phyloP scores from a whole-genome alignment of 2,329 filamentous ascomycete genomes.

The Cladosporium sphaerospermum region DNA sequence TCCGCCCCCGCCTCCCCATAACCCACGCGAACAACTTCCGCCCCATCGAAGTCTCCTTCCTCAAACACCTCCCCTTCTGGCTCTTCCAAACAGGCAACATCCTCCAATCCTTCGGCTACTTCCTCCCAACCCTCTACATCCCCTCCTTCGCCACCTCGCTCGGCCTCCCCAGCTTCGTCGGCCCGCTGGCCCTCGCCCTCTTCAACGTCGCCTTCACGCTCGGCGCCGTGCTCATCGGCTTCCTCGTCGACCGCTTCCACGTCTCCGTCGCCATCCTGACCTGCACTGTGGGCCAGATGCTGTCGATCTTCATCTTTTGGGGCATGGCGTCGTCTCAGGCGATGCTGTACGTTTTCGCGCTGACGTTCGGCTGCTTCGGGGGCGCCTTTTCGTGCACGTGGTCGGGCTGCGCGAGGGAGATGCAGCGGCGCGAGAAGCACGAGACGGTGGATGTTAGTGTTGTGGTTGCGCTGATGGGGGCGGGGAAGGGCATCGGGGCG shows the following conservation, averaged over 20 bases:
- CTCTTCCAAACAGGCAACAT: slow-evolving; percentile 38
- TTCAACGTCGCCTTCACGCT: slow-evolving; percentile 35
- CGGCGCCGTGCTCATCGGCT: slow-evolving; percentile 34
- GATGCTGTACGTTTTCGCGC: slow-evolving; percentile 38
- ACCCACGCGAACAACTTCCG: slow-evolving; percentile 17
- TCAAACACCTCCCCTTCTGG: slow-evolving; percentile 34
- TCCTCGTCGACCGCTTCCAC: slow-evolving; percentile 34
- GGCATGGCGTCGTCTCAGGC: slow-evolving; percentile 38
- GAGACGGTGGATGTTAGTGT: slow-evolving; percentile 40
- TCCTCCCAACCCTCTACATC: slow-evolving; percentile 39
- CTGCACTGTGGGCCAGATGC: slow-evolving; percentile 31
- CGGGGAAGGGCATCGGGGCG: slow-evolving; percentile 47
- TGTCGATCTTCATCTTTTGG: slow-evolving; percentile 40
- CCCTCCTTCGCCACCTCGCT: slow-evolving; percentile 36
- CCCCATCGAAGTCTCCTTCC: slow-evolving; percentile 32
- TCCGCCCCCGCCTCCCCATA: slow-evolving; percentile 16
- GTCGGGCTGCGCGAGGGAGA: slow-evolving; percentile 23
- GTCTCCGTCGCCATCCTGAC: slow-evolving; percentile 35
- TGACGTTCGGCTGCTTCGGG: slow-evolving; percentile 38
- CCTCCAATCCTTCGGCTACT: slow-evolving; percentile 39
- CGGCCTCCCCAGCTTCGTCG: slow-evolving; percentile 30
- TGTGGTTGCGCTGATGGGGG: slow-evolving; percentile 43
- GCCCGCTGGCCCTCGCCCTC: slow-evolving; percentile 35
- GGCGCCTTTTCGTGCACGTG: slow-evolving; percentile 35
- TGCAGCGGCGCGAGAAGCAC: slow-evolving; percentile 13